A percentile compares a stretch with the other conserved stretches of the same genome.
Conservation (phyloP, 495 filamentous ascomycete genomes). For the Hypoxylon subgilvum region DNA sequence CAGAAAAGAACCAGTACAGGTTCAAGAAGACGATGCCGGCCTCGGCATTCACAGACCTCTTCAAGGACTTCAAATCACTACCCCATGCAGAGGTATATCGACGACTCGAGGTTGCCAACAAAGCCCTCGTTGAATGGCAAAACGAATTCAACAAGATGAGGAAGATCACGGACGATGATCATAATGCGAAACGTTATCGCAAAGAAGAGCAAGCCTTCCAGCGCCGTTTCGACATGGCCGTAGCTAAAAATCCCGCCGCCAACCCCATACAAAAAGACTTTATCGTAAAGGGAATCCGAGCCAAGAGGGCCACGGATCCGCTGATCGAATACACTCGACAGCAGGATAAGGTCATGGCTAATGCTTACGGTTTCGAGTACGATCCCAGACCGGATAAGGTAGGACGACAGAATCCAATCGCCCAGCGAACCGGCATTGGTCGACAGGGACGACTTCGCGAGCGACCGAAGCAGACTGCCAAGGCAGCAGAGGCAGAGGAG, state of each 20-base stretch:
- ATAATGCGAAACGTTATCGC: slow-evolving; percentile 52
- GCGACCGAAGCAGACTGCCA: slow-evolving; percentile 53
- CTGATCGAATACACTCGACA: slow-evolving; percentile 45
- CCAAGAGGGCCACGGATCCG: slow-evolving; percentile 42
- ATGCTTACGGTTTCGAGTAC: slow-evolving; percentile 55
- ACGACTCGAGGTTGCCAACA: slow-evolving; percentile 58
- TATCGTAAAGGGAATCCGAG: slow-evolving; percentile 48
- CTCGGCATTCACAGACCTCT: slow-evolving; percentile 41
- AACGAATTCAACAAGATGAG: slow-evolving; percentile 68
- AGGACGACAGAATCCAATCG: slow-evolving; percentile 53
- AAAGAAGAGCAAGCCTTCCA: slow-evolving; percentile 40
- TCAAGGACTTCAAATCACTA: slow-evolving; percentile 47
- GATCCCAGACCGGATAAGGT: slow-evolving; percentile 46
- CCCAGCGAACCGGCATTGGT: slow-evolving; percentile 51
- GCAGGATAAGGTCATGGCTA: slow-evolving; percentile 53
- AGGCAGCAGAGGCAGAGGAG: slow-evolving; percentile 54
- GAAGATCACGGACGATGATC: slow-evolving; percentile 58
- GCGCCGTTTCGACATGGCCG: slow-evolving; percentile 17
- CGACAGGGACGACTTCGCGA: slow-evolving; percentile 52
- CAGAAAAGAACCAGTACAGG: slow-evolving; percentile 12
- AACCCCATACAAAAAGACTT: slow-evolving; percentile 39
- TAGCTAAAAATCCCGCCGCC: slow-evolving; percentile 22
- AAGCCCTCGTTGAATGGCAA: slow-evolving; percentile 65
- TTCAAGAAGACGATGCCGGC: slow-evolving; percentile 47
- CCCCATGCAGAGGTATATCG: slow-evolving; percentile 59